Evolutionary conservation across 2,329 filamentous ascomycete genomes (phyloP), one percentile per base, ranked within the genome.

Genomic region (Huntiella moniliformis): DNA sequence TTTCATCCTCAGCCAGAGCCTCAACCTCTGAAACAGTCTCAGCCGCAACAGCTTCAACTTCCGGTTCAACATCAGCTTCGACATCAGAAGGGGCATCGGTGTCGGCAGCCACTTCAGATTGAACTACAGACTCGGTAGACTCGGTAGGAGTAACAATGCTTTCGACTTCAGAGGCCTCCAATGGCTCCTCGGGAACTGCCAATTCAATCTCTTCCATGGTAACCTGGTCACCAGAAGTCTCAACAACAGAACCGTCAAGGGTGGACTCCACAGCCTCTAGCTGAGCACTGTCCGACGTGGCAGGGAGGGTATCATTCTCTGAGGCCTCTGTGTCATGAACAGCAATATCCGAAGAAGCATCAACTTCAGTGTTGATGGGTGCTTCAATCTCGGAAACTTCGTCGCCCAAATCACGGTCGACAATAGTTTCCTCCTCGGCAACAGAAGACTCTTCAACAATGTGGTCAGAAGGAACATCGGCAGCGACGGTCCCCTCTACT

Each of bases 1-100:
- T 42, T 15, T 38, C 51, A 53, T 51, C 45, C 52, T 53, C 38
- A 18, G 28, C 48, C 15, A 42, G 45, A 37, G 45, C 38, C 12
- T 44, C 38, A 10, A 50, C 44, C n/a, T 42, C 44, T 33, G 38
- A 44, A 10, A 22, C 18, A 38, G 11, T 18, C 28, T 31, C 49
- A 17, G 35, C 44, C 11, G 34, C 34, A 41, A 43, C 37, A 32
- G 44, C 40, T 35, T 44, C 48, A 15, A 47, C 49, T 33, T 50
- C 40, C 38, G 42, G 33, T 41, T 28, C 18, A n/a, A 49, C 51
- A 28, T 28, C 4, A 28, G 11, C 15, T 3, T 41, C 38, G 3
- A 10, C 16, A 16, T 42, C n/a, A 10, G 28, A 6, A 13, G n/a
- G 40, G 13, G 15, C 12, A 2, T 42, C 28, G 28, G 40, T 2